phyloP scores from a whole-genome alignment of 106 monocot genomes.

The Xerophyta viscosa region DNA sequence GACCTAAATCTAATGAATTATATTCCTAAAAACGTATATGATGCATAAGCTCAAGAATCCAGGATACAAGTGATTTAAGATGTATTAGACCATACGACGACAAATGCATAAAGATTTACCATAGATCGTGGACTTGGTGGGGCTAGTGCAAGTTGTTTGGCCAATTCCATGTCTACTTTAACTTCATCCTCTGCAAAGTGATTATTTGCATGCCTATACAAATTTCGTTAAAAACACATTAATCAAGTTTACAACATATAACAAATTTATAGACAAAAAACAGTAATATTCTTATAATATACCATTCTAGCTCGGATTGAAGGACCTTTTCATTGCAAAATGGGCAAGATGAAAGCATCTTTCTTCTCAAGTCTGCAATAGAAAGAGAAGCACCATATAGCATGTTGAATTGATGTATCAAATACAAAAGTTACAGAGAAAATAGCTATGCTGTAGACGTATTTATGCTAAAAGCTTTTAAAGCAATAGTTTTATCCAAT shows the following conservation, averaged over 20 bases:
- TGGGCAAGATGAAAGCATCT: slow-evolving; percentile 72
- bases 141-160: slow-evolving; percentile 50
- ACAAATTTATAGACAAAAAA: not conserved
- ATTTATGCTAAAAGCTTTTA: too few relatives aligned
- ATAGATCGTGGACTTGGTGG: slow-evolving; percentile 29
- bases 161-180: slow-evolving; percentile 58
- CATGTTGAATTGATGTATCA: too few relatives aligned
- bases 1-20: not conserved
- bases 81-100: not conserved
- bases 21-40: not conserved
- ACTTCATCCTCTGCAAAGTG: slow-evolving; percentile 74
- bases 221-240: not conserved
- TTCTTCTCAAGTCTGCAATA: not conserved
- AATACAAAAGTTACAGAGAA: too few relatives aligned
- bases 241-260: not conserved
- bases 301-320: slow-evolving; percentile 59
- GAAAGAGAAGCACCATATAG: too few relatives aligned
- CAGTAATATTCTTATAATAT: not conserved
- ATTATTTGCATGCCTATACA: slow-evolving; percentile 71
- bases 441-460: too few relatives aligned
- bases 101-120: slow-evolving; percentile 14
- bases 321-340: slow-evolving; percentile 50
- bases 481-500: too few relatives aligned
- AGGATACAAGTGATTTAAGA: slow-evolving; percentile 1
- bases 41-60: not conserved